These are phyloP conservation scores for Kregervanrija delftensis DNA, from an alignment of 805 yeast genomes.

Conservation along the genomic window DNA sequence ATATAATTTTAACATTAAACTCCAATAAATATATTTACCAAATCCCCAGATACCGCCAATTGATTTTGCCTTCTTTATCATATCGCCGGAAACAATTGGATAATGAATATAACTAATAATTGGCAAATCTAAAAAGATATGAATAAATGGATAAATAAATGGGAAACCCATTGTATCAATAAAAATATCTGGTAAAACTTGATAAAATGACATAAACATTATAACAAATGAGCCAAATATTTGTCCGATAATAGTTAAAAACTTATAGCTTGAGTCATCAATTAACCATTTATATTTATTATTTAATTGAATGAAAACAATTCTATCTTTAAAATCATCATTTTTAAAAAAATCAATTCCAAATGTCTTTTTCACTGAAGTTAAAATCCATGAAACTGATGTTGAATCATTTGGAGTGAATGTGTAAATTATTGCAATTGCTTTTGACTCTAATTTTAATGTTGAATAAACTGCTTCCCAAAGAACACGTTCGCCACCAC, in stretches of 20 bases:
- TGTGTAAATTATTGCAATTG: conserved; percentile 60
- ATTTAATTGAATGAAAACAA: conserved; percentile 26
- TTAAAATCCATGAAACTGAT: conserved; percentile 20
- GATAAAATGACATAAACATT: conserved; percentile 61
- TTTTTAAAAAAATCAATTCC: conserved; percentile 21
- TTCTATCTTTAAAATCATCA: conserved; percentile 17
- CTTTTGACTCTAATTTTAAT: conserved; percentile 37
- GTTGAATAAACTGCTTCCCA: conserved; percentile 90
- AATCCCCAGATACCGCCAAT: conserved; percentile 17
- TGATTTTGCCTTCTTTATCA: conserved; percentile 34
- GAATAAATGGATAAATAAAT: conserved; percentile 66
- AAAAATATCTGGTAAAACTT: conserved; percentile 80
- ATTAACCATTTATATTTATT: conserved; percentile 43
- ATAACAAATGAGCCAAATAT: conserved; percentile 71
- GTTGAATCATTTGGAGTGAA: conserved; percentile 21
- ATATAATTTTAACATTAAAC: conserved; percentile 54
- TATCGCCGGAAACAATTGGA: conserved; percentile 84
- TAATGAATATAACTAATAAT: conserved; percentile 87
- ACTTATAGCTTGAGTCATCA: conserved; percentile 67
- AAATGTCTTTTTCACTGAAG: conserved; percentile 19
- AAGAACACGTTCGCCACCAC: conserved; percentile 95
- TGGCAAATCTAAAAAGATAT: conserved; percentile 57
- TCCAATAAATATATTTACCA: conserved; percentile 65
- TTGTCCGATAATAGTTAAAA: conserved; percentile 80
- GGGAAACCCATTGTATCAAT: conserved; percentile 95